phyloP scores from a whole-genome alignment of 208 protist species.

The Trypanosoma mega region DNA sequence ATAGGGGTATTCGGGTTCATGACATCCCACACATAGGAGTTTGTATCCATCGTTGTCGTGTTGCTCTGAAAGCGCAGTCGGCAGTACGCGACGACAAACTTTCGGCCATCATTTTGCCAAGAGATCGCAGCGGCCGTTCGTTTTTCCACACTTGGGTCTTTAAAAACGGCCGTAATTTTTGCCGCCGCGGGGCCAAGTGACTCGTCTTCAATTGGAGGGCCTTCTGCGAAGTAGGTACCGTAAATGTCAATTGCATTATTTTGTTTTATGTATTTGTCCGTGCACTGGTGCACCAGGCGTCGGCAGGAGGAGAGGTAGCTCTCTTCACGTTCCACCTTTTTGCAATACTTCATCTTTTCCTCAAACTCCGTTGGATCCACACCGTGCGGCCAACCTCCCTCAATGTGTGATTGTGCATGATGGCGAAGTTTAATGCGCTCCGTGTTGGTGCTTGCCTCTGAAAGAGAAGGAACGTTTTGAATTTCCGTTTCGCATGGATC shows the following conservation, averaged over 20 bases:
- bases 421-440: slow-evolving; percentile 89
- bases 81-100: slow-evolving; percentile 95
- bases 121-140: slow-evolving; percentile 92
- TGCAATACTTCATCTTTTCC: slow-evolving; percentile 96
- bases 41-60: slow-evolving; percentile 87
- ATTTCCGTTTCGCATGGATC: slow-evolving; percentile 88
- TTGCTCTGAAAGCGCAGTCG: slow-evolving; percentile 94
- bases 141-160: slow-evolving; percentile 89
- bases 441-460: slow-evolving; percentile 94
- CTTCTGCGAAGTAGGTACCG: slow-evolving; percentile 93
- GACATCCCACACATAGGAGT: slow-evolving; percentile 97
- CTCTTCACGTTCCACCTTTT: slow-evolving; percentile 96
- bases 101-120: slow-evolving; percentile 94
- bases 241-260: slow-evolving; percentile 98
- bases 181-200: slow-evolving; percentile 83
- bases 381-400: slow-evolving; percentile 97
- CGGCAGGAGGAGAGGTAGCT: slow-evolving; percentile 91
- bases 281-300: slow-evolving; percentile 80
- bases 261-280: slow-evolving; percentile 93
- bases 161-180: slow-evolving; percentile 94
- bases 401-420: slow-evolving; percentile 92
- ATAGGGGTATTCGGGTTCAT: slow-evolving; percentile 95
- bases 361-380: slow-evolving; percentile 95
- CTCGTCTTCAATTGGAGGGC: slow-evolving; percentile 74
- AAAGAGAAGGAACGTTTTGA: slow-evolving; percentile 92